Base-by-base conservation (phyloP, 148 eudicot genomes). In the Rheum nobile region DNA sequence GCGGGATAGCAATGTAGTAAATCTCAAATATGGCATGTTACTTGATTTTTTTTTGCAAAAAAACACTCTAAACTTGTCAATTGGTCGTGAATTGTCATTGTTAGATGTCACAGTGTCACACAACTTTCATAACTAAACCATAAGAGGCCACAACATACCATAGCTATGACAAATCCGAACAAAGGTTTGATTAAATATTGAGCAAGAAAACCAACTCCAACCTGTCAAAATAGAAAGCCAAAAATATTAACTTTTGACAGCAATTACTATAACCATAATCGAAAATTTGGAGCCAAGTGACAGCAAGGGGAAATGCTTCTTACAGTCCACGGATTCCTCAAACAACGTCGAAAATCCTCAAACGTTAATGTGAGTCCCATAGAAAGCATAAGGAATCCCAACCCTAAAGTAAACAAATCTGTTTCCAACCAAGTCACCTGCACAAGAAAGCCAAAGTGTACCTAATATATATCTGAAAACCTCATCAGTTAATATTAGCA, bases 321-420 rank as follows among this genome's bases (percentile, higher is more conserved):
- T 84, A 96, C 97, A 76, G 97, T 92, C 96, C 99, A 92, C 31
- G 96, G 99, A 74, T 96, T 96, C 68, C 97, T 85, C 74, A 96
- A 81, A 81, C 99, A 96, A 77, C 99, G 86, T 81, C 86, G 86
- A 80, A 96, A 92, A 74, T 96, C 99, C 44, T 92, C 97, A 84
- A 96, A 96, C 70, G 89, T 96, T 76, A 96, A 87, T 21, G 97
- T 96, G 88, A 92, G 79, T 55, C 99, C 99, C 99, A 96, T 96
- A 38, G 97, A 96, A 81, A 96, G 96, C 99, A 96, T 96, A 77
- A 96, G 99, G 77, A 96, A 96, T 74, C 99, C 97, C 88, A 96
- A 84, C 39, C 97, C 97, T 77, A 86, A 78, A 59, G 99, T 96
- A 78, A 96, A 96, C 55, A 92, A 87, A 80, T 96, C 99, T 37